Conservation (phyloP, 352 stramenopile species). For the Phytopythium cucurbitacearum region DNA sequence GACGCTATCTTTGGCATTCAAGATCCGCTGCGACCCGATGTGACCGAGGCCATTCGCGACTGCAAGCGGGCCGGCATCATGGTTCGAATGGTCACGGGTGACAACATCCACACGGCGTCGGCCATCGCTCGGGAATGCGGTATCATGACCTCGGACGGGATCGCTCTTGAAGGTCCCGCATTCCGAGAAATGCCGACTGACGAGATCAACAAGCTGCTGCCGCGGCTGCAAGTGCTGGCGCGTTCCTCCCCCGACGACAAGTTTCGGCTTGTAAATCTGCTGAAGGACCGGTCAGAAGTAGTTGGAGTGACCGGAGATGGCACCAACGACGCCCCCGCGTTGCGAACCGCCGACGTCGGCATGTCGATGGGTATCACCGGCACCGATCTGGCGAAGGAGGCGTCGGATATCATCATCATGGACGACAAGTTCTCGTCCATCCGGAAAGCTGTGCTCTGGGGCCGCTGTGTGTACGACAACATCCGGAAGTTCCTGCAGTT, state of each 20-base stretch:
- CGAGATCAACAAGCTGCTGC: conserved; percentile 58
- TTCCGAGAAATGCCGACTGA: conserved; percentile 86
- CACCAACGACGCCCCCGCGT: conserved; percentile 75
- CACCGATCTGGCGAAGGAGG: conserved; percentile 79
- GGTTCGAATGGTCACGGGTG: conserved; percentile 99
- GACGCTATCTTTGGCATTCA: conserved; percentile 94
- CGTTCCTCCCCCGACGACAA: conserved; percentile 96
- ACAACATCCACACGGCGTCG: conserved; percentile 97
- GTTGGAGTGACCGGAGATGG: conserved; percentile 79
- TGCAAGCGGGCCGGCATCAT: conserved; percentile 97
- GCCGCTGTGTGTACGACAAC: conserved; percentile 80
- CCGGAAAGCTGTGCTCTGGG: conserved; percentile 71
- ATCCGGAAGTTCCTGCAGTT: conserved; percentile 86
- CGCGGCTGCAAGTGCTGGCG: conserved; percentile 86
- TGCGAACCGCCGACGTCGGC: conserved; percentile 68
- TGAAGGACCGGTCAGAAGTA: conserved; percentile 69
- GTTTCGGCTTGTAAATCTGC: conserved; percentile 91
- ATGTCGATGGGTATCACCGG: conserved; percentile 81
- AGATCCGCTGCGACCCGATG: conserved; percentile 93
- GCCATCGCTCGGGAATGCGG: conserved; percentile 96
- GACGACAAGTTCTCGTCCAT: conserved; percentile 86
- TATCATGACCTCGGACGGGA: conserved; percentile 90
- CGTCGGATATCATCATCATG: conserved; percentile 87
- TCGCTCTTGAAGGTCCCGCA: conserved; percentile 89
- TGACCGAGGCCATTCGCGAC: conserved; percentile 90